These are phyloP conservation scores for Pilasporangium apinafurcum DNA, from an alignment of 352 stramenopile genomes.

Conservation along the genomic window DNA sequence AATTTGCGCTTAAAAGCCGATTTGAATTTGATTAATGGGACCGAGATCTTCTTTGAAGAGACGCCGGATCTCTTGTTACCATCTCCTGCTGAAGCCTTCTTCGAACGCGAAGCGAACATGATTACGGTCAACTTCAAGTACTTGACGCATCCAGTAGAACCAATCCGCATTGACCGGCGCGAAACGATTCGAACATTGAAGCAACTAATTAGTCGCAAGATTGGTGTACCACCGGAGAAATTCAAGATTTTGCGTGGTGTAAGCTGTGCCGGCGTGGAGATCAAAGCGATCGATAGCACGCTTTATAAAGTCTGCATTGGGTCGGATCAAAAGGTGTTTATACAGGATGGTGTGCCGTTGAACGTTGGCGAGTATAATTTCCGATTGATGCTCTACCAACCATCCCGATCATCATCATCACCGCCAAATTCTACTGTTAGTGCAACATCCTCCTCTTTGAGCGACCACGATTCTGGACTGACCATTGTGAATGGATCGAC, in stretches of 20 bases:
- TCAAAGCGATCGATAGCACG: constrained; percentile 74
- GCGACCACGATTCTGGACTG: constrained; percentile 12
- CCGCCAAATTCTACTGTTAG: too few species aligned
- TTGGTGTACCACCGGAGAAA: constrained; percentile 33
- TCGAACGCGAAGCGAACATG: constrained; percentile 74
- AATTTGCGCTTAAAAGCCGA: constrained; percentile 49
- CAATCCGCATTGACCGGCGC: constrained; percentile 66
- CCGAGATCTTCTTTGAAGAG: constrained; percentile 72
- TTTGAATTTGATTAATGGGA: constrained; percentile 60
- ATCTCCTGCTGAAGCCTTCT: constrained; percentile 54
- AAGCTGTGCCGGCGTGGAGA: constrained; percentile 62
- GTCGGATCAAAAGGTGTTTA: constrained; percentile 61
- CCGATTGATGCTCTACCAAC: constrained; percentile 51
- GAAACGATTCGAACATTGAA: constrained; percentile 61
- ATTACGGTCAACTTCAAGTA: constrained; percentile 77
- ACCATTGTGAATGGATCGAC: constrained; percentile 8
- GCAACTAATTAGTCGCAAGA: constrained; percentile 35
- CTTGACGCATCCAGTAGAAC: constrained; percentile 25
- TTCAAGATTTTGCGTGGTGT: constrained; percentile 80
- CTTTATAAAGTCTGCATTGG: constrained; percentile 71
- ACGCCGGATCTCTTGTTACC: constrained; percentile 29
- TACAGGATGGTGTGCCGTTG: constrained; percentile 56
- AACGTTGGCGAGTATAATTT: constrained; percentile 76
- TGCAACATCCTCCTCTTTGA: constrained; percentile 3
- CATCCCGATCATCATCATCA: constrained; percentile 1